Conservation (phyloP, 208 protist species). For the Sergeia podlipaevii region DNA sequence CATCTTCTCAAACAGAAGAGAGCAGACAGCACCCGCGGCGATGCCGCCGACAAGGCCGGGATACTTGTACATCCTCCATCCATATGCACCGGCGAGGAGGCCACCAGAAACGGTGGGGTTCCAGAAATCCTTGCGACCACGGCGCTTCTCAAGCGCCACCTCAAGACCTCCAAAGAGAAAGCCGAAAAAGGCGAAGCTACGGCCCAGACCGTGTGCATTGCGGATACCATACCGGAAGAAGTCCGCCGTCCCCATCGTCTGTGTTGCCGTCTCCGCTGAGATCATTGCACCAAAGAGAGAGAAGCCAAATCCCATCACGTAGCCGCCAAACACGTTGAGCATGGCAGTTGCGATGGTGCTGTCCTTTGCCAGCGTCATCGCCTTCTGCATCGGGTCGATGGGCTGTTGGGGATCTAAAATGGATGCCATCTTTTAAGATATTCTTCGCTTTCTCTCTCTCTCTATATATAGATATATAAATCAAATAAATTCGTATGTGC, state of each 20-base stretch:
- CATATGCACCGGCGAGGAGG: conserved; percentile 72
- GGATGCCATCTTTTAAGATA: conserved; percentile 40
- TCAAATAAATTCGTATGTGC: too few species aligned
- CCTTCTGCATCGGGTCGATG: conserved; percentile 59
- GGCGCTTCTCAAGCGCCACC: conserved; percentile 90
- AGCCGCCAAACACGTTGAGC: conserved; percentile 72
- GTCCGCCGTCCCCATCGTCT: conserved; percentile 86
- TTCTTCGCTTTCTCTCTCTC: too few species aligned
- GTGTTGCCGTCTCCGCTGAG: conserved; percentile 73
- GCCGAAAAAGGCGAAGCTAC: conserved; percentile 83
- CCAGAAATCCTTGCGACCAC: conserved; percentile 80
- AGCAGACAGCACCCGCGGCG: conserved; percentile 60
- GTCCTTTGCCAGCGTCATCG: conserved; percentile 53
- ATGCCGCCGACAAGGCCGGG: conserved; percentile 67
- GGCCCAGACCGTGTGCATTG: conserved; percentile 51
- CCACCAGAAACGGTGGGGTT: conserved; percentile 78
- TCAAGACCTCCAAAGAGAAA: conserved; percentile 89
- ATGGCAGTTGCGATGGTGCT: conserved; percentile 54
- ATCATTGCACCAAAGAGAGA: conserved; percentile 89
- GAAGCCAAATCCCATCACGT: conserved; percentile 87
- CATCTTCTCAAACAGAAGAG: conserved; percentile 77
- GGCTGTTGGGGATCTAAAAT: conserved; percentile 64
- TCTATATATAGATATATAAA: too few species aligned
- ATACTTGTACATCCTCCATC: conserved; percentile 76
- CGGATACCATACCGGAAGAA: conserved; percentile 82